Evolutionary conservation across 2,329 filamentous ascomycete genomes (phyloP).

Genomic region (Colletotrichum sp.): DNA sequence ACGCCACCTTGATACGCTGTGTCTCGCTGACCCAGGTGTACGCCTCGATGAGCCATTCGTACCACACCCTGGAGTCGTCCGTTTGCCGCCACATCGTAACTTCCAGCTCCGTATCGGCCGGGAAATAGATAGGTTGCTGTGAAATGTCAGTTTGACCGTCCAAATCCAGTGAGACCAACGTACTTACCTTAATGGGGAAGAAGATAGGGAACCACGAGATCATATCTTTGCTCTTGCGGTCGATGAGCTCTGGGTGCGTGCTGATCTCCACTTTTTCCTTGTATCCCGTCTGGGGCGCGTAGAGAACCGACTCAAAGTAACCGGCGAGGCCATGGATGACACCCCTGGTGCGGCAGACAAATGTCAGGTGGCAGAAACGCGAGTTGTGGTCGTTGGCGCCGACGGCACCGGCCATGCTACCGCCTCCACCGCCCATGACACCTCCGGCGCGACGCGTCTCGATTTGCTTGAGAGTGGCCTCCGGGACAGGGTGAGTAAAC

Average conservation of each 20-base stretch:
- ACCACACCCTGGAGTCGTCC: conserved; percentile 96
- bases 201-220: conserved; percentile 99
- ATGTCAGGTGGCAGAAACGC: conserved; percentile 78
- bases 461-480: conserved; percentile 58
- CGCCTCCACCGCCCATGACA: conserved; percentile 69
- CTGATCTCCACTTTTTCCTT: conserved; percentile 78
- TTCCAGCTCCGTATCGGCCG: conserved; percentile 82
- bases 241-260: conserved; percentile 91
- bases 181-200: conserved; percentile 87
- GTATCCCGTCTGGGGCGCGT: conserved; percentile 57
- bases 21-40: conserved; percentile 70
- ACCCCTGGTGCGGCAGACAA: conserved; percentile 78
- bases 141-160: neutral
- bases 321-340: conserved; percentile 90
- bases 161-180: neutral
- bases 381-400: conserved; percentile 92
- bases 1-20: conserved; percentile 67
- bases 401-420: conserved; percentile 75
- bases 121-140: conserved; percentile 86
- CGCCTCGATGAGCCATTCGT: conserved; percentile 95
- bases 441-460: conserved; percentile 66
- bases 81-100: conserved; percentile 97
- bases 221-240: conserved; percentile 94
- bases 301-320: conserved; percentile 97
- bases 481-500: conserved; percentile 77